phyloP scores from a whole-genome alignment of 306 rosid species.

The Alnus glutinosa region DNA sequence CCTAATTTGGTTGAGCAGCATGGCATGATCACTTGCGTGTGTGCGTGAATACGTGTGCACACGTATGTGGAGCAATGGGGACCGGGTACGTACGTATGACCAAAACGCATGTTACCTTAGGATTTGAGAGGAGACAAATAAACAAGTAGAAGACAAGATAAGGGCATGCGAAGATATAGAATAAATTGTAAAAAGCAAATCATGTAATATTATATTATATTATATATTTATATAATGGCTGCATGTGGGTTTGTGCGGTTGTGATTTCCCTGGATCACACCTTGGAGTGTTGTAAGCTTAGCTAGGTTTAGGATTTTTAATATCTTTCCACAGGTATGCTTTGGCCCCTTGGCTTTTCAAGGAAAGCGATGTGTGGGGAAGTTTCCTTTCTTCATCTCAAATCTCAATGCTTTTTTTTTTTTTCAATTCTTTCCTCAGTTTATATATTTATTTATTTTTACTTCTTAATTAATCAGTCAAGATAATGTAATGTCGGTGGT shows the following conservation, averaged over 20 bases:
- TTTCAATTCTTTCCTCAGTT: neutral
- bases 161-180: conserved; percentile 29
- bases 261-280: conserved; percentile 35
- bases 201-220: neutral
- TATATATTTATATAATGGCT: neutral
- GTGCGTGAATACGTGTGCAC: neutral
- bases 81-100: neutral
- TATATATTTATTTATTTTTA: neutral
- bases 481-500: conserved; percentile 8
- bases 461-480: neutral
- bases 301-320: conserved; percentile 5
- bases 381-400: conserved; percentile 27
- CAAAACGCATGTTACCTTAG: conserved; percentile 5
- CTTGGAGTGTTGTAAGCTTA: conserved; percentile 18
- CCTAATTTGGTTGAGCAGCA: neutral
- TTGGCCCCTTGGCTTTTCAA: conserved; percentile 23
- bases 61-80: neutral
- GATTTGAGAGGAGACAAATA: conserved; percentile 9
- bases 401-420: neutral
- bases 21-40: no score
- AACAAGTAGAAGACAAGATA: conserved; percentile 29
- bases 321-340: conserved; percentile 6
- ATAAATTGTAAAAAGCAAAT: neutral
- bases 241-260: conserved; percentile 36
- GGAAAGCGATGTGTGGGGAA: conserved; percentile 37